phyloP scores from a whole-genome alignment of 75 land plant genomes.

The Isoetes taiwanensis region DNA sequence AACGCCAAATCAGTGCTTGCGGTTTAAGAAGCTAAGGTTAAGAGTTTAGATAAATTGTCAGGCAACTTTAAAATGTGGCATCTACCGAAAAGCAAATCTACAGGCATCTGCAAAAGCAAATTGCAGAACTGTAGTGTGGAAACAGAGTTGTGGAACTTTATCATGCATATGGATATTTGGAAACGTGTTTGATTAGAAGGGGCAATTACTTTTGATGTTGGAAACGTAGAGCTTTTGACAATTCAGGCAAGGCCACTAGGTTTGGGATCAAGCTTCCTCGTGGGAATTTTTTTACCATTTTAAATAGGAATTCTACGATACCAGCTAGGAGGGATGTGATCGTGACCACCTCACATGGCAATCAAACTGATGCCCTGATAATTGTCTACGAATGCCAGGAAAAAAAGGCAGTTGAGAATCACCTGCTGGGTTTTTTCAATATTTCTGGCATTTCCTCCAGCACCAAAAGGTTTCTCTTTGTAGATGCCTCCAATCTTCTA shows the following conservation, averaged over 20 bases:
- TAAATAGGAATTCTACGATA: conserved; percentile 35
- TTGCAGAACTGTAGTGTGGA: too few species aligned
- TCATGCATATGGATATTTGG: too few species aligned
- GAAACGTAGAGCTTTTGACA: conserved; percentile 43
- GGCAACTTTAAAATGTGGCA: too few species aligned
- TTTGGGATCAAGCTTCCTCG: conserved; percentile 34
- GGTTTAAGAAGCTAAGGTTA: too few species aligned
- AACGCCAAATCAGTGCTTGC: too few species aligned
- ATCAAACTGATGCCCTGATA: conserved; percentile 37
- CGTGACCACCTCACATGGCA: conserved; percentile 42
- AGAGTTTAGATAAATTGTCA: too few species aligned
- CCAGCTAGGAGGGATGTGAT: conserved; percentile 40
- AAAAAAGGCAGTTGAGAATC: conserved; percentile 26
- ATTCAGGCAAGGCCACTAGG: conserved; percentile 48
- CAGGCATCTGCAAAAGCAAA: too few species aligned
- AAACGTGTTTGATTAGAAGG: too few species aligned
- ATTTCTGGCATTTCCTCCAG: conserved; percentile 41
- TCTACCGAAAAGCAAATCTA: too few species aligned
- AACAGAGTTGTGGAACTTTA: too few species aligned
- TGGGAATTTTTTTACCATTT: conserved; percentile 27
- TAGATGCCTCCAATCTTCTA: too few species aligned
- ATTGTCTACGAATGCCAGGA: conserved; percentile 56
- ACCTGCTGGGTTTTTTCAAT: conserved; percentile 57
- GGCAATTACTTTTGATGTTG: conserved; percentile 39
- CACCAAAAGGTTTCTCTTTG: conserved; percentile 35